These are phyloP conservation scores for Hygrophorus pudorinus DNA, from an alignment of 768 basidiomycete species.

Conservation along the genomic window DNA sequence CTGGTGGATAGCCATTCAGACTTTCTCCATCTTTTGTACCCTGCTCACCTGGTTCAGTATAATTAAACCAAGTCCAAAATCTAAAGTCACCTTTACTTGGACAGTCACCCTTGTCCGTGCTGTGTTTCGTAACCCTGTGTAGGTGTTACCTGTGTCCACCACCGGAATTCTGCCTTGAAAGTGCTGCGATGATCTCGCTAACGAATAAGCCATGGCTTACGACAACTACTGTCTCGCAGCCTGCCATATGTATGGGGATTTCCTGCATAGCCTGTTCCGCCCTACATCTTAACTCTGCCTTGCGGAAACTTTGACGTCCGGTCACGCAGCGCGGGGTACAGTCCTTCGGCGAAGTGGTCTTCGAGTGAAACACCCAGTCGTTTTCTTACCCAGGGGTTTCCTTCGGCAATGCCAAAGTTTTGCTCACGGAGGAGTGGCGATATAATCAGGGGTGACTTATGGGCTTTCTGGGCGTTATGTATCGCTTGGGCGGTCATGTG, in stretches of 20 bases:
- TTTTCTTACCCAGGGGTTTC: constrained; percentile 35
- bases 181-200: constrained; percentile 41
- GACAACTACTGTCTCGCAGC: constrained; percentile 40
- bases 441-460: constrained; percentile 35
- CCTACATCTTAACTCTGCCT: constrained; percentile 52
- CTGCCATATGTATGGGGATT: constrained; percentile 40
- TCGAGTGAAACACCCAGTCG: constrained; percentile 23
- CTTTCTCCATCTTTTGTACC: constrained; percentile 1
- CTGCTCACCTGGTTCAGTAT: not conserved
- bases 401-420: constrained; percentile 62
- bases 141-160: constrained; percentile 19
- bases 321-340: constrained; percentile 39
- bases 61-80: not conserved
- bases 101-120: constrained; percentile 54
- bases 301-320: constrained; percentile 50
- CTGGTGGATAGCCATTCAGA: constrained; percentile 6
- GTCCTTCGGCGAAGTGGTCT: constrained; percentile 40
- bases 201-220: constrained; percentile 75
- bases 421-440: constrained; percentile 56
- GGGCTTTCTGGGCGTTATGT: constrained; percentile 32
- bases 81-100: constrained; percentile 28
- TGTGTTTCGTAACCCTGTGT: constrained; percentile 53
- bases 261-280: constrained; percentile 42
- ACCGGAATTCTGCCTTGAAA: constrained; percentile 32
- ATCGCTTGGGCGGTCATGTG: constrained; percentile 51